phyloP scores from a whole-genome alignment of 148 eudicot genomes.

The Linanthus parryae region DNA sequence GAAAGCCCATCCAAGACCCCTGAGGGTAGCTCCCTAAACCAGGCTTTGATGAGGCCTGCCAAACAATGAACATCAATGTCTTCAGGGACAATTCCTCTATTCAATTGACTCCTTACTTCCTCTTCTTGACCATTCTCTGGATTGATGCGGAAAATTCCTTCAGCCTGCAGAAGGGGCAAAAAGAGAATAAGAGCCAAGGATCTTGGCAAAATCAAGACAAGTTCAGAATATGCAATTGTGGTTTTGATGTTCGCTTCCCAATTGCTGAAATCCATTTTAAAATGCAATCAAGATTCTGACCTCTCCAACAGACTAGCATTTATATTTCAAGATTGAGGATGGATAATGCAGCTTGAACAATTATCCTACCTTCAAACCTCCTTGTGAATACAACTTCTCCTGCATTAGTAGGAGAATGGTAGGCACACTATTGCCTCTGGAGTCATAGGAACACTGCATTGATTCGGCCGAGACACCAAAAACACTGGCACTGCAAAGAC shows the following conservation, averaged over 20 bases:
- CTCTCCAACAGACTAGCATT: too few relatives aligned
- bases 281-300: too few relatives aligned
- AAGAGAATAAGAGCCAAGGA: too few relatives aligned
- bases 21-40: constrained; percentile 90
- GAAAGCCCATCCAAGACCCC: constrained; percentile 90
- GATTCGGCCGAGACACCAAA: constrained; percentile 94
- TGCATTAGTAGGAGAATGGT: constrained; percentile 82
- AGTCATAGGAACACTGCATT: constrained; percentile 82
- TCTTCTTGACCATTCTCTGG: constrained; percentile 83
- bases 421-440: constrained; percentile 90
- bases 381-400: constrained; percentile 60
- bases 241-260: too few relatives aligned
- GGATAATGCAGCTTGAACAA: too few relatives aligned
- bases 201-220: too few relatives aligned
- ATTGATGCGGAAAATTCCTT: constrained; percentile 90
- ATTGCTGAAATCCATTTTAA: too few relatives aligned
- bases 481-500: constrained; percentile 61
- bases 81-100: constrained; percentile 76
- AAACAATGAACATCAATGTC: constrained; percentile 88
- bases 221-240: too few relatives aligned
- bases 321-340: too few relatives aligned
- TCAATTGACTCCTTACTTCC: constrained; percentile 69
- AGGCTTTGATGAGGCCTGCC: constrained; percentile 86
- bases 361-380: constrained; percentile 75
- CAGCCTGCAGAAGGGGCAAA: constrained; percentile 52